Conservation (phyloP, 1,139 yeast genomes). For the Hyphopichia khmerensis region DNA sequence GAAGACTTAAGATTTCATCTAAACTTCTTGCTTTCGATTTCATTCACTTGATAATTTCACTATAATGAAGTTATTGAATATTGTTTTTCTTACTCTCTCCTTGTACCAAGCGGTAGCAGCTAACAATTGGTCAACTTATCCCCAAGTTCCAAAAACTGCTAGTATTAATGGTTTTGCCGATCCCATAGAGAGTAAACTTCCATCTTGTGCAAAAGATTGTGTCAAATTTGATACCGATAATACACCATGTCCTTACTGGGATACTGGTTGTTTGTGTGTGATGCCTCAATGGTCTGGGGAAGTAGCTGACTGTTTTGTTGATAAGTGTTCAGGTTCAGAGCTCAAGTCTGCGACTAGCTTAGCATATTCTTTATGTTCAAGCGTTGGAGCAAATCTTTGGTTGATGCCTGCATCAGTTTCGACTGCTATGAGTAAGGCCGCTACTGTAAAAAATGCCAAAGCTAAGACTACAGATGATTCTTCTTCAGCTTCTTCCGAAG, state of each 20-base stretch:
- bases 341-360: conserved; percentile 37
- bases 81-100: background rate
- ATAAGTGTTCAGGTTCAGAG: conserved; percentile 37
- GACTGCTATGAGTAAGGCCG: conserved; percentile 30
- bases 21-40: no score
- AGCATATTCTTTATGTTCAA: conserved; percentile 41
- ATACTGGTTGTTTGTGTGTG: conserved; percentile 53
- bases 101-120: background rate
- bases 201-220: conserved; percentile 30
- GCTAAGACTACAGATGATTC: conserved; percentile 5
- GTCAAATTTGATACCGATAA: conserved; percentile 21
- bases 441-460: conserved; percentile 14
- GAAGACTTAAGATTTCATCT: no score
- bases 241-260: conserved; percentile 53
- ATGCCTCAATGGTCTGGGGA: conserved; percentile 48
- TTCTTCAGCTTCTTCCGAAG: conserved; percentile 1
- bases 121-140: conserved; percentile 26
- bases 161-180: conserved; percentile 44
- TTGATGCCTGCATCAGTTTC: conserved; percentile 44
- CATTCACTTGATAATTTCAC: no score
- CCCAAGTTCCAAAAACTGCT: conserved; percentile 39
- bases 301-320: conserved; percentile 47
- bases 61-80: background rate
- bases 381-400: conserved; percentile 48
- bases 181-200: conserved; percentile 27